Percentiles rank a stretch among this genome's conserved stretches.
phyloP scores from a whole-genome alignment of 345 rosid genomes.

The Gossypium stocksii region DNA sequence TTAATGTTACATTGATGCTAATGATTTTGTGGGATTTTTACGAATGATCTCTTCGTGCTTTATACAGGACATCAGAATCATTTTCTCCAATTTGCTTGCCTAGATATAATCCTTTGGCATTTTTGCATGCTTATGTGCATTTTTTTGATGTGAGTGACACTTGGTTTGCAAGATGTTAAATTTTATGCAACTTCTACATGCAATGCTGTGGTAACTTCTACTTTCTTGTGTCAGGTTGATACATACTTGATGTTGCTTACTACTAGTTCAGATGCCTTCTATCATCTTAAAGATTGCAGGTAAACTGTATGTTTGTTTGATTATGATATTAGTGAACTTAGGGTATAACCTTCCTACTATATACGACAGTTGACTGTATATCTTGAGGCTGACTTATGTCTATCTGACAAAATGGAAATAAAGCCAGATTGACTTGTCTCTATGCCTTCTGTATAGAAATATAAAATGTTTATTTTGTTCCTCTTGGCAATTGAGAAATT shows the following conservation, averaged over 20 bases:
- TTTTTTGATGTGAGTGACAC: slow-evolving; percentile 80
- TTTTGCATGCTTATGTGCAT: slow-evolving; percentile 91
- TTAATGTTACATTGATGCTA: neutral
- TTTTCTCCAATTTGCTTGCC: slow-evolving; percentile 99
- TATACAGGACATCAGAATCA: slow-evolving; percentile 90
- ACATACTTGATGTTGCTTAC: slow-evolving; percentile 89
- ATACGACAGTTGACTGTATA: neutral
- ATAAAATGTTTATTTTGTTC: slow-evolving; percentile 2
- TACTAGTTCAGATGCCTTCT: slow-evolving; percentile 89
- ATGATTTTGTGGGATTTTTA: slow-evolving; percentile 1
- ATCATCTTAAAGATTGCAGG: slow-evolving; percentile 99
- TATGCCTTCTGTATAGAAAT: neutral
- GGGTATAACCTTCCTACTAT: slow-evolving; percentile 3
- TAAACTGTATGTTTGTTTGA: slow-evolving; percentile 21
- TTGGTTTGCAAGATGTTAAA: slow-evolving; percentile 8
- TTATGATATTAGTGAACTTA: neutral
- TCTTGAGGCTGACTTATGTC: neutral
- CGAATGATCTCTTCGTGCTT: slow-evolving; percentile 16
- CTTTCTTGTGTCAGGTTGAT: slow-evolving; percentile 55
- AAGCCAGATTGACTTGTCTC: neutral
- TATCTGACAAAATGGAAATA: slow-evolving; percentile 6
- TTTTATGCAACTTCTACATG: neutral
- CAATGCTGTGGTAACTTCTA: slow-evolving; percentile 10
- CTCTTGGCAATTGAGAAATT: neutral
- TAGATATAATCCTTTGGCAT: slow-evolving; percentile 92